Evolutionary conservation across 306 rosid species (phyloP), one percentile per base, ranked within the genome.

Genomic region (Quillaja saponaria): DNA sequence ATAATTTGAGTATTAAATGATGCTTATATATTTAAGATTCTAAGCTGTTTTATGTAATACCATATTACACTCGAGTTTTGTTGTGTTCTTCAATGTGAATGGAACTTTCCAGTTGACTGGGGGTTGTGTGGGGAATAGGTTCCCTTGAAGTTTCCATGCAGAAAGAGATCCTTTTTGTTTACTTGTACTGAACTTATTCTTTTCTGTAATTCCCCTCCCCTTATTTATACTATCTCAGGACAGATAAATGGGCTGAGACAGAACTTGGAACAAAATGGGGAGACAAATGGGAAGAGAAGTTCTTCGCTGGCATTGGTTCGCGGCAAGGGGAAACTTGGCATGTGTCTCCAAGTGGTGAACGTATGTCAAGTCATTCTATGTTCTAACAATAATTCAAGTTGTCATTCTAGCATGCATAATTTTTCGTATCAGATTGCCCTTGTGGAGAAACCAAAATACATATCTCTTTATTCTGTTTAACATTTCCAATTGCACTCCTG

Each of bases 251-350:
- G 98, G 96, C 95, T 44, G 98, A 92, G 82, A 86, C 98, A 46
- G 87, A 84, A 75, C 84, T 84, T 69, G 98, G 98, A 45, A 92
- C 96, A 53, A 92, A 81, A 68, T 92, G 98, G 98, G 98, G 98
- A 52, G 98, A 92, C 84, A 92, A 92, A 86, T 92, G 96, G 98
- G 98, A 92, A 82, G 95, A 92, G 68, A 87, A 86, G 79, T 92
- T 92, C 79, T 88, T 92, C 46, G 65, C 82, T 58, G 95, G 96
- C 68, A 88, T 92, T 52, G 98, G 98, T 71, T 88, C 95, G 5
- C 86, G 98, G 55, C 92, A 88, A 60, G 98, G 96, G 75, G 98
- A 92, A 82, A 92, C 98, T 9, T 92, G 96, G 98, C 98, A 92
- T 68, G 90, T 82, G 63, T 81, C 98, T 78, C 92, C 95, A 7